Conservation (phyloP, 78 protist genomes). For the Dictyostelium purpureum region DNA sequence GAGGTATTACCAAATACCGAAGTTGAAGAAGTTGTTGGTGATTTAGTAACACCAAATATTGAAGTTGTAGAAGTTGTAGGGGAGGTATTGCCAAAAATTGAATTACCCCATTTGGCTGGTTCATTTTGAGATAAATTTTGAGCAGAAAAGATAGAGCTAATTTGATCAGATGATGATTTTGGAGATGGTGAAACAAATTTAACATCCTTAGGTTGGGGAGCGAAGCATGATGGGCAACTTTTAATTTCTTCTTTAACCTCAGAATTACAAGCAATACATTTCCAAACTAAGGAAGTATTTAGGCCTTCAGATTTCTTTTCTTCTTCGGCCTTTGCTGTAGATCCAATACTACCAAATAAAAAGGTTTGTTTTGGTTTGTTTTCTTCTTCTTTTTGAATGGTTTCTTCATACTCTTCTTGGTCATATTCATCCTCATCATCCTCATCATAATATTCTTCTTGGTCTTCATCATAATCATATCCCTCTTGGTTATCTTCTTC, state of each 20-base stretch:
- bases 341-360: background rate
- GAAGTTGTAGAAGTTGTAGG: background rate
- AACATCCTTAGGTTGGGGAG: too few species aligned
- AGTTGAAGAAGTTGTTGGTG: background rate
- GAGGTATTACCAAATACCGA: background rate
- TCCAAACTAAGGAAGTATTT: too few species aligned
- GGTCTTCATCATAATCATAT: background rate
- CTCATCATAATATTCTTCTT: background rate
- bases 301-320: too few species aligned
- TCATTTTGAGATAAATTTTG: too few species aligned
- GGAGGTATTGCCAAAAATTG: too few species aligned
- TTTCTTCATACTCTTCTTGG: background rate
- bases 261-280: too few species aligned
- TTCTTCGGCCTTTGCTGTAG: too few species aligned
- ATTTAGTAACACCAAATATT: background rate
- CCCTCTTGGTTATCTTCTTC: background rate
- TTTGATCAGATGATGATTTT: background rate
- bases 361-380: conserved; percentile 7
- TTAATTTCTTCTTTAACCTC: too few species aligned
- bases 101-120: too few species aligned
- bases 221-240: too few species aligned
- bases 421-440: background rate
- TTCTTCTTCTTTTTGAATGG: background rate
- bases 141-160: too few species aligned
- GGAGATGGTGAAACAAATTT: too few species aligned